Evolutionary conservation across 1,284 basidiomycete genomes (phyloP).

Genomic region (Cutaneotrichosporon dermatis): DNA sequence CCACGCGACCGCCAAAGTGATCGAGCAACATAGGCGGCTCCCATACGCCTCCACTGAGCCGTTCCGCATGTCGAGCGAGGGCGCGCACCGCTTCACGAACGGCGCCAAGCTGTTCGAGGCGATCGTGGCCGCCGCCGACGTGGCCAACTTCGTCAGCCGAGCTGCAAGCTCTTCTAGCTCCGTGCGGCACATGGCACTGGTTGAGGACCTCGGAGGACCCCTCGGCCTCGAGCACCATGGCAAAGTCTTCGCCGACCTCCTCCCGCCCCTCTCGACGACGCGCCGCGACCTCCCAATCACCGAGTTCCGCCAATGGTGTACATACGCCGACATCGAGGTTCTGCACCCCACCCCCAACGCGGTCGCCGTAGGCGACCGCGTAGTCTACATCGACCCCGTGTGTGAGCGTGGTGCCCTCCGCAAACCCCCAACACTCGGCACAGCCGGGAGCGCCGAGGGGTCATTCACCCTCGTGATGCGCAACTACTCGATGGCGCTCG

Average conservation of each 20-base stretch:
- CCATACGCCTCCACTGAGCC: background rate
- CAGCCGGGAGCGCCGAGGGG: background rate
- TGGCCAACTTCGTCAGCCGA: background rate
- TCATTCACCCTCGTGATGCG: background rate
- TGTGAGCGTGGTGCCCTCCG: no score
- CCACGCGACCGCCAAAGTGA: background rate
- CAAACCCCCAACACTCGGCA: background rate
- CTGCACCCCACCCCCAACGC: background rate
- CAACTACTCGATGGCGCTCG: conserved; percentile 1
- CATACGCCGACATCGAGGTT: conserved; percentile 3
- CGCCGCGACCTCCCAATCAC: background rate
- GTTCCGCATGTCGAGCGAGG: background rate
- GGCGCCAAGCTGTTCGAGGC: background rate
- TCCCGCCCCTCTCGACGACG: background rate
- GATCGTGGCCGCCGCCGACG: background rate
- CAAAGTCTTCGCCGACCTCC: background rate
- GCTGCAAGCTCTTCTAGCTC: no score
- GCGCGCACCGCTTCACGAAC: background rate
- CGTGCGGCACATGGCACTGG: no score
- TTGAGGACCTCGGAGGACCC: background rate
- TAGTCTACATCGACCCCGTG: conserved; percentile 1
- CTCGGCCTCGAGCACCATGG: background rate
- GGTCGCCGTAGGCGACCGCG: background rate
- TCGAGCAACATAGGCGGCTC: background rate
- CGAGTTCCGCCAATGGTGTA: background rate